These are phyloP conservation scores for Backusella mclennaniae DNA, from an alignment of 192 early-diverging fungal species.

Conservation along the genomic window DNA sequence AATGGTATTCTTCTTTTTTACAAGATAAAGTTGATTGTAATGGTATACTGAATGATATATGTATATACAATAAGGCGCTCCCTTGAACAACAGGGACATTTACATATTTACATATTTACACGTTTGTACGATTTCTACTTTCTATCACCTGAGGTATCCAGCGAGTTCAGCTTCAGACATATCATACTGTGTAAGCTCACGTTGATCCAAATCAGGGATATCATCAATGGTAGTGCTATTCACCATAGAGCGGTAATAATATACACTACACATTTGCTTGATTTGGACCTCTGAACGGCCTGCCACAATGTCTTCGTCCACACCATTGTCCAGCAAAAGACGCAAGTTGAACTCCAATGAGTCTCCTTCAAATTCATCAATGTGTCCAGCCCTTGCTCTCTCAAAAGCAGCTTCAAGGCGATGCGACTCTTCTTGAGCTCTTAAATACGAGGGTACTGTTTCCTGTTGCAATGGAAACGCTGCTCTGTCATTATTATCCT, in stretches of 20 bases:
- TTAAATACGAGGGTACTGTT: not conserved
- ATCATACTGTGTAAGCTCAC: not conserved
- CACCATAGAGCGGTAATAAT: not conserved
- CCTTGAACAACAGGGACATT: too few relatives aligned
- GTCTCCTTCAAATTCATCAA: not conserved
- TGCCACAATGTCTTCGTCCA: not conserved
- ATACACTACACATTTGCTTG: not conserved
- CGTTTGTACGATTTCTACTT: too few relatives aligned
- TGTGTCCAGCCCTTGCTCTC: not conserved
- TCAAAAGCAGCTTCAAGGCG: not conserved
- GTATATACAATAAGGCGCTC: too few relatives aligned
- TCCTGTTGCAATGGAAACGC: not conserved
- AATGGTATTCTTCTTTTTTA: too few relatives aligned
- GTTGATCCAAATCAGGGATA: not conserved
- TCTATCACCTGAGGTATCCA: too few relatives aligned
- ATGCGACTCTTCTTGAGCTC: not conserved
- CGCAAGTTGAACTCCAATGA: not conserved
- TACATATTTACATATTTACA: too few relatives aligned
- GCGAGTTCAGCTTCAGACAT: not conserved
- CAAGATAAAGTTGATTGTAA: too few relatives aligned
- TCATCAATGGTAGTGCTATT: not conserved
- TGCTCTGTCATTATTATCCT: not conserved
- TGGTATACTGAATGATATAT: too few relatives aligned
- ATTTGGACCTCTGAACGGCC: not conserved
- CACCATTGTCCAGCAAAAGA: not conserved